Evolutionary conservation across 1,284 basidiomycete genomes (phyloP), one percentile per base, ranked within the genome.

Genomic region (Sporisorium graminicola): DNA sequence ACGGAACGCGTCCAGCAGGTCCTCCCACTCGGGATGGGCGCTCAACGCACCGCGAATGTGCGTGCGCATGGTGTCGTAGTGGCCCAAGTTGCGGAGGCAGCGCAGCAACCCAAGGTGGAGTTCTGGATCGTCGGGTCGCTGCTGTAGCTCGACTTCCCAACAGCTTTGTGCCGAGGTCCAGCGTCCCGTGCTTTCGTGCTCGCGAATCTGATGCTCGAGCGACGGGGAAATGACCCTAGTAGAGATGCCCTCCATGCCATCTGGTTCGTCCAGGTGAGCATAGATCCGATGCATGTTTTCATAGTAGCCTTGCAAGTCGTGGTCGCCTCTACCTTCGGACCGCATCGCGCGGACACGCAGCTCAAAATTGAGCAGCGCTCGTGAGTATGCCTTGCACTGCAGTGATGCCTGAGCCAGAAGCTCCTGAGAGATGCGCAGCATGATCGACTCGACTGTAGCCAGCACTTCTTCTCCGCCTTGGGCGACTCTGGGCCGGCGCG

Each of bases 141-240:
- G 91, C 84, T 98, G 96, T 24, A 99, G 88, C 52, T 92, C 90
- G n/a, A 99, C 92, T 87, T 99, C 97, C 97, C 97, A 99, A 80
- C 97, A 99, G 82, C 96, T 98, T 86, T 99, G 97, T 5, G 97
- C 97, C 5, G 95, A 93, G 0, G 97, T 99, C 97, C 97, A 99
- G 46, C 92, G 89, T 4, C 97, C 97, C 1, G 94, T 98, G 78
- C 93, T 97, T 86, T 99, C 97, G 82, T 99, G 97, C 81, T 99
- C 94, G 51, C 97, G 91, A 69, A 99, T 99, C 86, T 98, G 95
- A 86, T 98, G 94, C 79, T 98, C 94, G 54, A 99, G 87, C 1
- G 94, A 93, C 0, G 97, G 97, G 0, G 93, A 91, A 14, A 98
- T 88, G 65, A 99, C 93, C 70, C 92, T 87, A 1, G 93, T 92